phyloP scores from a whole-genome alignment of 2,329 filamentous ascomycete genomes.

The Gremmenia infestans region DNA sequence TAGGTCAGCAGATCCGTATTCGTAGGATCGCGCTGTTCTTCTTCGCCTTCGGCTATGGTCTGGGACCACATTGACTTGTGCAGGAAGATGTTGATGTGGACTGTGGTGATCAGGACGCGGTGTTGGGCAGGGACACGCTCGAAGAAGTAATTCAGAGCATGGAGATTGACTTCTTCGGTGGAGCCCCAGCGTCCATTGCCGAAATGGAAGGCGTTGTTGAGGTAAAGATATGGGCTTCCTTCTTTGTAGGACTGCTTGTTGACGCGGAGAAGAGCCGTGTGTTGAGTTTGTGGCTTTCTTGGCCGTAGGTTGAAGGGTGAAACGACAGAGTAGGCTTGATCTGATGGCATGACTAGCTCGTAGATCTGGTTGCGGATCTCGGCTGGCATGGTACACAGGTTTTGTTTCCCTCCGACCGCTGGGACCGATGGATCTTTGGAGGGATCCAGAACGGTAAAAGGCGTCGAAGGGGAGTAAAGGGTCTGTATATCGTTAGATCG shows the following conservation, averaged over 20 bases:
- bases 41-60: neutral
- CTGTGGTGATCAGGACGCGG: neutral
- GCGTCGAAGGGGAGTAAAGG: too few relatives aligned
- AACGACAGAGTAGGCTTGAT: neutral
- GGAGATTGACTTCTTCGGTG: neutral
- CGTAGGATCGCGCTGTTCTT: neutral
- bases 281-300: neutral
- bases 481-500: too few relatives aligned
- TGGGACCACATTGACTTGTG: neutral
- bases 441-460: too few relatives aligned
- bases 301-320: neutral
- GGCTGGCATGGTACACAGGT: neutral
- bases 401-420: neutral
- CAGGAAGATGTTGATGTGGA: neutral
- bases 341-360: neutral
- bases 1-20: neutral
- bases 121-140: neutral
- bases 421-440: neutral
- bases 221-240: neutral
- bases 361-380: neutral
- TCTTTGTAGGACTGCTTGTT: neutral
- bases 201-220: neutral
- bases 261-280: neutral
- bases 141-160: neutral
- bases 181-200: slow-evolving; percentile 7